Conservation (phyloP, 768 basidiomycete genomes). For the Brasilioporus rufonigricans region DNA sequence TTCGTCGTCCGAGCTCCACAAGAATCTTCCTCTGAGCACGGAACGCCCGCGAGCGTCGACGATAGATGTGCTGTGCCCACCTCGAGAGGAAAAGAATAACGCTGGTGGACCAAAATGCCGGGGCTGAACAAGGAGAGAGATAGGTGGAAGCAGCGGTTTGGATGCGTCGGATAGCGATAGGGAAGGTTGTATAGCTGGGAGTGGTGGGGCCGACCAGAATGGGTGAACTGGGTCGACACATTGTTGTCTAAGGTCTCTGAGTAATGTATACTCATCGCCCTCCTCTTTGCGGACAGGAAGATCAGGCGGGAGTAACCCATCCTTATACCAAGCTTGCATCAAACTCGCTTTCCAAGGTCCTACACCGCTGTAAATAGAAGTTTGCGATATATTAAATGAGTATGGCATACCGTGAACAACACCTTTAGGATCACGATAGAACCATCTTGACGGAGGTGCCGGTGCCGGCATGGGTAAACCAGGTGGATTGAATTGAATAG, state of each 20-base stretch:
- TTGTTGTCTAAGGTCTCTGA: constrained; percentile 75
- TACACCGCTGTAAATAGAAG: constrained; percentile 28
- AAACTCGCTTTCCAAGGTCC: constrained; percentile 86
- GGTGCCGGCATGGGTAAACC: constrained; percentile 73
- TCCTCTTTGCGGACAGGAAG: constrained; percentile 79
- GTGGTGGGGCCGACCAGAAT: constrained; percentile 51
- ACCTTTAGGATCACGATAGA: constrained; percentile 80
- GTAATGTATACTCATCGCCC: constrained; percentile 61
- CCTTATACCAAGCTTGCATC: constrained; percentile 90
- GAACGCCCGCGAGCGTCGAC: constrained; percentile 85
- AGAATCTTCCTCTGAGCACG: constrained; percentile 74
- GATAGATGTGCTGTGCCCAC: constrained; percentile 84
- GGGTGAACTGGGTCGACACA: constrained; percentile 81
- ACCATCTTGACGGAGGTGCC: constrained; percentile 72
- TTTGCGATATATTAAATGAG: not conserved
- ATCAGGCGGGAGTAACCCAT: constrained; percentile 77
- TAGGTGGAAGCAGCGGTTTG: constrained; percentile 64
- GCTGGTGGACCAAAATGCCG: constrained; percentile 85
- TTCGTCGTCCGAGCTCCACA: constrained; percentile 72
- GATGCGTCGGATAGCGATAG: constrained; percentile 33
- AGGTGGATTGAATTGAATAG: constrained; percentile 74
- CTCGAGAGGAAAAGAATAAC: constrained; percentile 84
- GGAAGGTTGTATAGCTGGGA: constrained; percentile 33
- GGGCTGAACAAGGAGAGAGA: constrained; percentile 76
- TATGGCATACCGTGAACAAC: constrained; percentile 65